Evolutionary conservation across 805 yeast genomes (phyloP).

Genomic region (Wickerhamiella cacticola): DNA sequence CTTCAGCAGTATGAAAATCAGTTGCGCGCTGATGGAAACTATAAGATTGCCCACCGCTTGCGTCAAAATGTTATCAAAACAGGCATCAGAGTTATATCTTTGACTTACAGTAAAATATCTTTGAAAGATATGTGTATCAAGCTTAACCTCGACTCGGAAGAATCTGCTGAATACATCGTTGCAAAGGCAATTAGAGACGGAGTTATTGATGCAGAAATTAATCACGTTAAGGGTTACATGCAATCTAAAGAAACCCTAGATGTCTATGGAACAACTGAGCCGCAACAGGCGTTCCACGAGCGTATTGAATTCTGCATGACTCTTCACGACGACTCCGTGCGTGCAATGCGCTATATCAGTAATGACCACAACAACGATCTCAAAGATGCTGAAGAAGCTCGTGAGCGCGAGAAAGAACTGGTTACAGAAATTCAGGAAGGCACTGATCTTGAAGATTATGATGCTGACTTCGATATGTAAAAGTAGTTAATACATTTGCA

Average conservation of each 20-base stretch:
- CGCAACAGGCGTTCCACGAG: constrained; percentile 80
- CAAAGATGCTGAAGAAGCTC: constrained; percentile 41
- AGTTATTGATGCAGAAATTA: constrained; percentile 87
- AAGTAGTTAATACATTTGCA: no score
- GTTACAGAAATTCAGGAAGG: constrained; percentile 36
- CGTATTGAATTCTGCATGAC: constrained; percentile 86
- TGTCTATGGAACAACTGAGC: constrained; percentile 74
- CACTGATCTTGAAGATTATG: constrained; percentile 34
- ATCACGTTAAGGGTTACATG: constrained; percentile 84
- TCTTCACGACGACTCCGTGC: constrained; percentile 81
- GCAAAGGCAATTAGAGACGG: constrained; percentile 96
- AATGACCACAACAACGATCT: constrained; percentile 40
- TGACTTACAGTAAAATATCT: constrained; percentile 82
- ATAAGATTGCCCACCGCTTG: constrained; percentile 71
- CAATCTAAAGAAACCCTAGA: constrained; percentile 79
- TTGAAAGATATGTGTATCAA: constrained; percentile 88
- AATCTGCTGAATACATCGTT: constrained; percentile 92
- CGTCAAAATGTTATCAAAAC: constrained; percentile 97
- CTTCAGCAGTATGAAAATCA: constrained; percentile 48
- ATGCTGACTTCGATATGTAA: constrained; percentile 29
- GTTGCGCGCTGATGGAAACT: constrained; percentile 66
- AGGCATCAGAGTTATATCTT: constrained; percentile 84
- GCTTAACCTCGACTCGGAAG: constrained; percentile 83
- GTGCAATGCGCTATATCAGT: constrained; percentile 85
- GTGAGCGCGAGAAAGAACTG: constrained; percentile 43